Evolutionary conservation across 176 grass and related monocot genomes (phyloP).

Genomic region (Tillandsia leiboldiana): DNA sequence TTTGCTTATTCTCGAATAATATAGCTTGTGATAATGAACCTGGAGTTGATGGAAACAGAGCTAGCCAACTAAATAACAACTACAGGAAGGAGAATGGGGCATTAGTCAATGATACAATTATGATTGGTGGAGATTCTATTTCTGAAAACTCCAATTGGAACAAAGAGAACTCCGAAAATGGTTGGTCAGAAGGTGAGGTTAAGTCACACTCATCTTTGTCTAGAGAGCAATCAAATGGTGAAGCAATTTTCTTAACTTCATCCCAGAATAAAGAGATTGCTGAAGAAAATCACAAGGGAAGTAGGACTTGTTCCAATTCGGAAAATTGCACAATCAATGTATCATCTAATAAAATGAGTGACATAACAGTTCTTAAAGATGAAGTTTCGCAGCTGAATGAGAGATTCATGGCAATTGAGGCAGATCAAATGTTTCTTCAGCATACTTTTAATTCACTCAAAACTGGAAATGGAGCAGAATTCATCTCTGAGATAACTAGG

Average conservation of each 20-base stretch:
- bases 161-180: neutral
- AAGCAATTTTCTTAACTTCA: neutral
- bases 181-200: neutral
- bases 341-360: constrained; percentile 12
- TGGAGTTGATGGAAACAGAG: constrained; percentile 23
- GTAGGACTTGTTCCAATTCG: neutral
- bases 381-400: constrained; percentile 42
- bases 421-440: constrained; percentile 64
- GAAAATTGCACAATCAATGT: neutral
- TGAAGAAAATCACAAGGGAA: constrained; percentile 1
- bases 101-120: neutral
- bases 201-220: neutral
- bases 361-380: constrained; percentile 30
- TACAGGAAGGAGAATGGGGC: neutral
- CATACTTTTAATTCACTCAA: constrained; percentile 69
- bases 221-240: neutral
- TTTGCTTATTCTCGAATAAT: constrained; percentile 66
- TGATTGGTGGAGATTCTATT: neutral
- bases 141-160: neutral
- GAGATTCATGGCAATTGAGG: constrained; percentile 57
- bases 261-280: neutral
- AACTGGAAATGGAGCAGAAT: constrained; percentile 34
- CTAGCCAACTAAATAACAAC: constrained; percentile 4
- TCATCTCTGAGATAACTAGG: constrained; percentile 55
- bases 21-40: constrained; percentile 4